phyloP scores from a whole-genome alignment of 163 green algal species.

The Chlamydomonas reinhardtii region DNA sequence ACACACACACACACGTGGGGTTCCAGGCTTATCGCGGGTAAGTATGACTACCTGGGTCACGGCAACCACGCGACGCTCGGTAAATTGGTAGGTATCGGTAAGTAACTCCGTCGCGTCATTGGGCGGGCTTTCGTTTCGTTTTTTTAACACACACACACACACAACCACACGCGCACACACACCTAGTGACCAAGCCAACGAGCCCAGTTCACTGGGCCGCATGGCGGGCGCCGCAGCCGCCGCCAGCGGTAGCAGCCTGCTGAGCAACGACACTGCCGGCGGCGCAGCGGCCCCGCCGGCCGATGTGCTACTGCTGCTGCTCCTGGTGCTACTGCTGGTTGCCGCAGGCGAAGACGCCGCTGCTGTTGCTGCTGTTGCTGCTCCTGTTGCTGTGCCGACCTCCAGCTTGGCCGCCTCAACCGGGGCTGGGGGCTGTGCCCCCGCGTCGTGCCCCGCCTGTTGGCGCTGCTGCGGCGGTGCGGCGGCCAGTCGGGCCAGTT shows the following conservation, averaged over 20 bases:
- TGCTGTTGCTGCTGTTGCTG: neutral
- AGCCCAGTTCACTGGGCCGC: conserved; percentile 9
- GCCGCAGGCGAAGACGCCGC: neutral
- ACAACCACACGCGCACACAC: too few relatives aligned
- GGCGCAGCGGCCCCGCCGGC: neutral
- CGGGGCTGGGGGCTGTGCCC: too few relatives aligned
- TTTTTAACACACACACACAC: too few relatives aligned
- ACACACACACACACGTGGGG: too few relatives aligned
- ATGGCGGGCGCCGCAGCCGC: neutral
- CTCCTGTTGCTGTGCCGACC: neutral
- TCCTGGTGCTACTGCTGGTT: neutral
- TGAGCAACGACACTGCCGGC: neutral
- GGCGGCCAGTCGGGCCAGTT: neutral
- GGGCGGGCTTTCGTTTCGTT: too few relatives aligned
- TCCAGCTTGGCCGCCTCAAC: neutral
- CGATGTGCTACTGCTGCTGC: neutral
- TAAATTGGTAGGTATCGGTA: too few relatives aligned
- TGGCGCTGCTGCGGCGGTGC: too few relatives aligned
- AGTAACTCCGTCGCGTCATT: too few relatives aligned
- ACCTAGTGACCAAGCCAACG: conserved; percentile 18
- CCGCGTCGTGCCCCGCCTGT: neutral
- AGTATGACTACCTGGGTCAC: too few relatives aligned
- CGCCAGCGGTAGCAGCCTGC: neutral
- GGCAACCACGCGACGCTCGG: too few relatives aligned
- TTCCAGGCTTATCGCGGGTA: too few relatives aligned